These are phyloP conservation scores for Hypoxylon sp. DNA, from an alignment of 2,329 filamentous ascomycete genomes.

Conservation along the genomic window DNA sequence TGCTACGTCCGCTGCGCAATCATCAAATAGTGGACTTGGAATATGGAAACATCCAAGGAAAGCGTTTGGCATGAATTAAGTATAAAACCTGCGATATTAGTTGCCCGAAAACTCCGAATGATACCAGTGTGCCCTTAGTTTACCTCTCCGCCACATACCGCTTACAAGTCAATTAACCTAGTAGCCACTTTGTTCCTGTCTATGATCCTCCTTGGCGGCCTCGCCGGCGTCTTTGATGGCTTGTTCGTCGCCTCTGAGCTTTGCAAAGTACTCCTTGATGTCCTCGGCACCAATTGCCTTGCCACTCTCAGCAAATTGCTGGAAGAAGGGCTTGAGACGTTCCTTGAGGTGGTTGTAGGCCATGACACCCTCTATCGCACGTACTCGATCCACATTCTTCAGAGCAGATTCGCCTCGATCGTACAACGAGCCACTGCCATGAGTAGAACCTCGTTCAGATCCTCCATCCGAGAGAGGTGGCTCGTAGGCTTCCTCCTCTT, in stretches of 20 bases:
- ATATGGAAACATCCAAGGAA: background rate
- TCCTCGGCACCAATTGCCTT: constrained; percentile 92
- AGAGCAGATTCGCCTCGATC: constrained; percentile 94
- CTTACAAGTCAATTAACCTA: constrained; percentile 49
- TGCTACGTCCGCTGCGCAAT: background rate
- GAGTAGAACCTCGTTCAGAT: constrained; percentile 70
- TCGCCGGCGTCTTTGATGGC: constrained; percentile 76
- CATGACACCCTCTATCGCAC: constrained; percentile 97
- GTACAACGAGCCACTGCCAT: constrained; percentile 85
- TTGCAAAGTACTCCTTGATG: constrained; percentile 96
- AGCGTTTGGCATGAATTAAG: constrained; percentile 26
- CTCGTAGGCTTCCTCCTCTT: constrained; percentile 95
- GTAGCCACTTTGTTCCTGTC: constrained; percentile 69
- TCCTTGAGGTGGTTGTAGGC: constrained; percentile 97
- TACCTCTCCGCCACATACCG: background rate
- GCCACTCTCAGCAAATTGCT: constrained; percentile 93
- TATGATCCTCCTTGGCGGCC: constrained; percentile 61
- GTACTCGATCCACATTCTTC: constrained; percentile 90
- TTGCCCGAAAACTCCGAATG: constrained; percentile 9
- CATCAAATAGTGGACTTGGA: constrained; percentile 4
- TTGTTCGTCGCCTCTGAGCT: constrained; percentile 88
- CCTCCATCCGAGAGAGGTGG: constrained; percentile 82
- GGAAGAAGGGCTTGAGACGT: constrained; percentile 93
- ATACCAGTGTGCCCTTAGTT: background rate
- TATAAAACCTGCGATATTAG: constrained; percentile 31